Evolutionary conservation across 2,329 filamentous ascomycete species (phyloP), one percentile per base, ranked within the genome.

Genomic region (Penicillium freii): DNA sequence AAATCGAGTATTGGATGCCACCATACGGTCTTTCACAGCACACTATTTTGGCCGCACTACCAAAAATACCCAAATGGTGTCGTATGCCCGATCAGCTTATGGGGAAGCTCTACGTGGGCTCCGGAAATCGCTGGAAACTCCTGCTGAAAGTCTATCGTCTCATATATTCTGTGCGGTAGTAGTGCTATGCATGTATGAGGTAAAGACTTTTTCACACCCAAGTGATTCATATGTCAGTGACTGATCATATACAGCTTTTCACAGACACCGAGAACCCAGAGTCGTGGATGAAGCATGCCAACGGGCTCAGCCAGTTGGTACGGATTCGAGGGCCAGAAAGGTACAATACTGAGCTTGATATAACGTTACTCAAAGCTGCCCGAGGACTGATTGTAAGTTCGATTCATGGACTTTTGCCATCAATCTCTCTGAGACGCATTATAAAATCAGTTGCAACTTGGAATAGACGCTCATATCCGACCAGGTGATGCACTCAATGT

Each of bases 241-340:
- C 49, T 65, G 43, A 66, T 17, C 38, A 13, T 5, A 6, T 8
- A 4, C n/a, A 69, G 68, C 64, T 71, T 2, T 71, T 71, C 48
- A 57, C 66, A 17, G 66, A 71, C 31, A 60, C 57, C 5, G 54
- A 65, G 5, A 58, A 66, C 23, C 59, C 66, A 2, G 63, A 63
- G 29, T 65, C 65, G 3, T 71, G 69, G 69, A 71, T 71, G 63
- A 69, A 67, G 29, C 69, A 71, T 50, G 69, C 68, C 19, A 64
- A 65, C 27, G 69, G 64, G 2, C 55, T 71, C 27, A 63, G 66
- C 40, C 67, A 68, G 43, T 31, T 71, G 36, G 63, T 66, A 25
- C 58, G 59, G 39, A 54, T 62, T n/a, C 53, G 69, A 54, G 68
- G 69, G 9, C 60, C 60, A 11, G 54, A 55, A 8, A 59, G 66